These are phyloP conservation scores for Waltergamsia citrina DNA, from an alignment of 2,329 filamentous ascomycete species.

Conservation along the genomic window DNA sequence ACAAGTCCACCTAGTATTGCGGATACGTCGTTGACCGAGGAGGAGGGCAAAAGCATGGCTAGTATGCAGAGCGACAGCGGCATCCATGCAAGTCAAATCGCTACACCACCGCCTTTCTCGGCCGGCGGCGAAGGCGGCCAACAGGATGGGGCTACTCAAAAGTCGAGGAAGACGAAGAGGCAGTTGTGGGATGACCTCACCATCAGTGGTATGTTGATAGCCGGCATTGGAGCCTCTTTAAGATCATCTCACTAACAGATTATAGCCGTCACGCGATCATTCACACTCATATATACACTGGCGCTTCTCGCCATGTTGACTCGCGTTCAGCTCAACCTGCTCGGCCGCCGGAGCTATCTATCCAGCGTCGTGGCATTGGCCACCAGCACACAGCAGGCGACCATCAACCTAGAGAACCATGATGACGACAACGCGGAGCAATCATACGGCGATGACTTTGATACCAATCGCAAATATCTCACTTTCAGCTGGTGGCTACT, in stretches of 20 bases:
- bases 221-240: too few relatives aligned
- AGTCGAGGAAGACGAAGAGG: conserved; percentile 66
- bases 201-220: conserved; percentile 64
- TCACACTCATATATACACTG: conserved; percentile 87
- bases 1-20: conserved; percentile 50
- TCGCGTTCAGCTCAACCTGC: conserved; percentile 90
- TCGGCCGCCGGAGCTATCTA: conserved; percentile 89
- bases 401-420: conserved; percentile 85
- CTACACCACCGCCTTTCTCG: conserved; percentile 41
- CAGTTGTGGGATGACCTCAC: conserved; percentile 98
- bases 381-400: conserved; percentile 60
- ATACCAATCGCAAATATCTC: conserved; percentile 89
- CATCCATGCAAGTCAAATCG: conserved; percentile 71
- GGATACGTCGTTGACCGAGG: conserved; percentile 69
- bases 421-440: conserved; percentile 81
- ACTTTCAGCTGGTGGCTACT: conserved; percentile 98
- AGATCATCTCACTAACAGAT: not conserved
- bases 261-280: conserved; percentile 77
- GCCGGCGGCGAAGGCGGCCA: conserved; percentile 22
- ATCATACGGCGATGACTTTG: conserved; percentile 84
- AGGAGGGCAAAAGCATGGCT: conserved; percentile 68
- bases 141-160: conserved; percentile 31
- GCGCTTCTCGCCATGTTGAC: conserved; percentile 86
- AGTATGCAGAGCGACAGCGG: conserved; percentile 76
- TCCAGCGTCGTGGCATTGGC: conserved; percentile 91